Evolutionary conservation across 106 monocot genomes (phyloP), one percentile per base, ranked within the genome.

Genomic region (Dioscorea alata): DNA sequence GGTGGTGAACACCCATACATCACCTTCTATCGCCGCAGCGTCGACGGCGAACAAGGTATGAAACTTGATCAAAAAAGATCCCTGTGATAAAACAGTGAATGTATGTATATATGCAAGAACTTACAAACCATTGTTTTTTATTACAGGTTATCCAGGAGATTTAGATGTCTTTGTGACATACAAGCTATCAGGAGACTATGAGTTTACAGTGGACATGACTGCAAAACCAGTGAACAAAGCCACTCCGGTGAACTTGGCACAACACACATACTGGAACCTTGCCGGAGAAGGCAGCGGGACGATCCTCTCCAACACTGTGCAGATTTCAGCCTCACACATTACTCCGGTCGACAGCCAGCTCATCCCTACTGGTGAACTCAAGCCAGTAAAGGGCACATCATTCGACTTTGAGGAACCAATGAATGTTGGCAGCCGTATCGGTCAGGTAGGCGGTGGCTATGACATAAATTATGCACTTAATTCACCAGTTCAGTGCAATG

Each of bases 1-100:
- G 66, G 75, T 32, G 81, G 81, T 42, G 74, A 78, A 22, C 63
- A 57, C 59, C 85, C 85, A 48, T 81, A 58, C 23, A 71, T 85
- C 62, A 85, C 66, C 8, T 81, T 78, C 18, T 69, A 81, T 18
- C 78, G 81, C 68, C 35, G 63, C 67, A 85, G 85, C 64, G 81
- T 85, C 19, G 80, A 85, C 53, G 80, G 81, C n/a, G 85, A 81
- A 57, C 80, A 84, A 80, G 84, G 84, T 76, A 61, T 24, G 22
- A 23, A 61, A 8, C 8, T 31, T 24, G 8, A 18, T 18, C 28
- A 28, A 1, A 28, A 28, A 28, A 5, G 15, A 54, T 14, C 13
- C 6, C 2, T 61, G n/a, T 23, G 28, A 61, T 13, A 23, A 23
- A 61, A 17, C 4, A 17, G 51, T 1, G 51, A 51, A 51, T 4